Evolutionary conservation across 202 grass and related monocot species (phyloP), one percentile per base, ranked within the genome.

Genomic region (Hordeum pubiflorum): DNA sequence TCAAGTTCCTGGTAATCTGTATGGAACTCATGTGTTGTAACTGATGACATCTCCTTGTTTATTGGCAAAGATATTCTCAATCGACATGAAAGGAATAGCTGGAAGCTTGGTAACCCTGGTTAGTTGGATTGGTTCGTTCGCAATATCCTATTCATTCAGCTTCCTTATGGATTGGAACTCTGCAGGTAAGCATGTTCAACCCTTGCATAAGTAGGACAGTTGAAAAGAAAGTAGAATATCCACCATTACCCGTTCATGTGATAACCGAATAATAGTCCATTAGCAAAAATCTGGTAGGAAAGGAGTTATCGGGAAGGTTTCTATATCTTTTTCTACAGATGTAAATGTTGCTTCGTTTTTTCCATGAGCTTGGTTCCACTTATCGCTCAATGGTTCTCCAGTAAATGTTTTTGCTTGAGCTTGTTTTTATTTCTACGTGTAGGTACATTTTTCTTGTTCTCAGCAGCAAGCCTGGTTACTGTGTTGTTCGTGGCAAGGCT

Each of bases 391-490:
- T 14, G 15, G 26, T 38, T 27, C 10, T 8, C 14, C 13, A 4
- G 52, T 24, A 24, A 46, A 26, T 50, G 24, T 13, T 63, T 20
- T 33, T 12, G 7, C 6, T 39, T 10, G 21, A 27, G n/a, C 24
- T 12, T 27, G 8, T 31, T 26, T 62, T 33, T 0, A 0, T 80
- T 84, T 69, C 5, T 83, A 6, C 26, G 52, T 39, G 77, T 80
- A 93, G 85, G 91, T 23, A 88, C 87, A 10, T 93, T 93, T 58
- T 90, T 93, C 73, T 24, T 93, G 50, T 93, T 93, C 77, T 86
- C 88, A 50, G 76, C 81, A 22, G 75, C 77, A 13, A 90, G 88
- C 83, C 76, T 87, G 26, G 59, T 76, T 33, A 83, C 85, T 2
- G 40, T 93, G 54, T 3, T 88, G 18, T 93, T 93, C 61, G 88